Percentiles rank a stretch among this genome's conserved stretches.
Conservation (phyloP, 306 rosid genomes). For the Hippophae gyantsensis region DNA sequence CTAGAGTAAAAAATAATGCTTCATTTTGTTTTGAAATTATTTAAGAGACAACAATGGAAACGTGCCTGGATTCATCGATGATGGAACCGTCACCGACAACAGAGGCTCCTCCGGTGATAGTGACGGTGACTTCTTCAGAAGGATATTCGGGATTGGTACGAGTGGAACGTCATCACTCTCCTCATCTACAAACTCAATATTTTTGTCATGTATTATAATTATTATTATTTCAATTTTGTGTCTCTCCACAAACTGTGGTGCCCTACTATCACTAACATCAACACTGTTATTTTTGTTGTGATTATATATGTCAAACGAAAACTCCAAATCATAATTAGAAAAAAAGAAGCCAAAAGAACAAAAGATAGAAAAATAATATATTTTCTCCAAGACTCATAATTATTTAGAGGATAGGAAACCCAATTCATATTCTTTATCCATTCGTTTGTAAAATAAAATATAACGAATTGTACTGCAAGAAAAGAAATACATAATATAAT, state of each 20-base stretch:
- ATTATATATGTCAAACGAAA: constrained; percentile 14
- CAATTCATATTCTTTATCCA: no score
- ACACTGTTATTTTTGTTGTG: constrained; percentile 9
- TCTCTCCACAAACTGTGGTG: constrained; percentile 31
- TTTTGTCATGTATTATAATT: constrained; percentile 37
- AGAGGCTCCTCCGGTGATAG: constrained; percentile 31
- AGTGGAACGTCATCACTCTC: constrained; percentile 20
- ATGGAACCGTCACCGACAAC: constrained; percentile 46
- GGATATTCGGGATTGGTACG: constrained; percentile 48
- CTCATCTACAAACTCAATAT: constrained; percentile 25
- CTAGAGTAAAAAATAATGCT: not conserved
- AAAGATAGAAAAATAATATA: constrained; percentile 6
- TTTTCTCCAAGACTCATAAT: constrained; percentile 5
- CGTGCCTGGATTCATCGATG: constrained; percentile 27
- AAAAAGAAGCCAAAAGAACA: not conserved
- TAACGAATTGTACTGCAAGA: no score
- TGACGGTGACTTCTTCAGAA: constrained; percentile 52
- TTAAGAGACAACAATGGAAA: constrained; percentile 54
- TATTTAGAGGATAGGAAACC: not conserved
- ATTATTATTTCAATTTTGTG: constrained; percentile 49
- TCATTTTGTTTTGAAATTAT: constrained; percentile 17
- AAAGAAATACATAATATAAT: no score
- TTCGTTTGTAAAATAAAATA: no score
- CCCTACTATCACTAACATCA: constrained; percentile 20
- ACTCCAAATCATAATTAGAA: constrained; percentile 7